Percentiles rank a stretch among this genome's conserved stretches.
Conservation (phyloP, 2,329 filamentous ascomycete species). For the Aspergillus nomiae region DNA sequence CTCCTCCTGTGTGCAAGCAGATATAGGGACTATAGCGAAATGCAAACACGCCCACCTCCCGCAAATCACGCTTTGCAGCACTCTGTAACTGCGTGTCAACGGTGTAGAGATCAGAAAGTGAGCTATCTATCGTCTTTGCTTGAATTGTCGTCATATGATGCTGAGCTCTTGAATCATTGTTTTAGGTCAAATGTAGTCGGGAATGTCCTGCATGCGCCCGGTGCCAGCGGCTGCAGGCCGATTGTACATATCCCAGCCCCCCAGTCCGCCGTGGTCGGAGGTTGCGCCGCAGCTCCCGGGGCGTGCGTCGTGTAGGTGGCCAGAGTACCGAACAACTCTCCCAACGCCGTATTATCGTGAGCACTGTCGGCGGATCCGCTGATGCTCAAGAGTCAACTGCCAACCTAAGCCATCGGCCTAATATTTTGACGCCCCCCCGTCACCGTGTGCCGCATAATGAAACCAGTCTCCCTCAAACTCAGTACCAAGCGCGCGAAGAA, state of each 20-base stretch:
- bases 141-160: neutral
- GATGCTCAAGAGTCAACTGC: neutral
- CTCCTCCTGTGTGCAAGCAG: neutral
- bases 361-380: neutral
- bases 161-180: neutral
- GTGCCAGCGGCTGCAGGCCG: neutral
- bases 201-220: neutral
- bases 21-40: neutral
- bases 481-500: neutral
- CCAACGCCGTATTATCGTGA: neutral
- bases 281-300: neutral
- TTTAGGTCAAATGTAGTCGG: neutral
- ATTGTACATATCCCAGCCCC: neutral
- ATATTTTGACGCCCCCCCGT: neutral
- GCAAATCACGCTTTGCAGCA: neutral
- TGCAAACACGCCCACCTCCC: neutral
- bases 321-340: neutral
- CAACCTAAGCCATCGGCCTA: neutral
- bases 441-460: neutral
- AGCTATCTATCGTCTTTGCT: neutral
- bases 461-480: neutral
- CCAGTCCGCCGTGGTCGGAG: neutral
- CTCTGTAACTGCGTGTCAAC: neutral
- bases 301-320: neutral
- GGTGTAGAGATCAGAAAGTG: neutral